Conservation (phyloP, 768 basidiomycete genomes). For the Leucocoprinus sp. region DNA sequence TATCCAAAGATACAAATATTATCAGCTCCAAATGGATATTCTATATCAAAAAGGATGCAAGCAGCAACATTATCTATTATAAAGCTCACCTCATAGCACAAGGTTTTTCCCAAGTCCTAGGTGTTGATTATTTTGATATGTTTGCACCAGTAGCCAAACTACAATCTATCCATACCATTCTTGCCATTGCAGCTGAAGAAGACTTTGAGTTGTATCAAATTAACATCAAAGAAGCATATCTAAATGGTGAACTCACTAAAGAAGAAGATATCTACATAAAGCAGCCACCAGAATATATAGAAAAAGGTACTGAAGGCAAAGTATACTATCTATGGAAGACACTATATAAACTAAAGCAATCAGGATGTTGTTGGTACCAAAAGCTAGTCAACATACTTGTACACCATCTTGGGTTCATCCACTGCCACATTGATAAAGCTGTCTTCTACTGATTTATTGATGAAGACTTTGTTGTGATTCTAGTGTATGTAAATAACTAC, state of each 20-base stretch:
- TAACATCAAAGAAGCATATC: conserved; percentile 33
- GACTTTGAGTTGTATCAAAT: conserved; percentile 28
- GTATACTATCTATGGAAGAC: conserved; percentile 20
- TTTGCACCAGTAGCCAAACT: conserved; percentile 22
- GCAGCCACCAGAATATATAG: conserved; percentile 24
- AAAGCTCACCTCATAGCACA: conserved; percentile 23
- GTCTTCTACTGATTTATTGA: conserved; percentile 1
- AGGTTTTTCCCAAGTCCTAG: conserved; percentile 31
- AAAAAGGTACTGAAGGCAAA: background rate
- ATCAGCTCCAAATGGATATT: conserved; percentile 20
- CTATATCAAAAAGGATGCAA: conserved; percentile 16
- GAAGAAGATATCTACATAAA: conserved; percentile 34
- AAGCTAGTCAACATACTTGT: conserved; percentile 6
- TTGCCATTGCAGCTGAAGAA: conserved; percentile 25
- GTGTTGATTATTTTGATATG: conserved; percentile 30
- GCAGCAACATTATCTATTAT: conserved; percentile 15
- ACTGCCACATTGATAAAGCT: conserved; percentile 18
- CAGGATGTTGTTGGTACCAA: conserved; percentile 20
- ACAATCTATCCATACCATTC: conserved; percentile 18
- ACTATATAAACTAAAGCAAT: conserved; percentile 24
- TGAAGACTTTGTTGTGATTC: too few relatives aligned
- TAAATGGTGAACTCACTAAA: conserved; percentile 27
- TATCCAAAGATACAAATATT: conserved; percentile 16
- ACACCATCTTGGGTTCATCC: conserved; percentile 14
- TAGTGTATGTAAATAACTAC: too few relatives aligned